phyloP scores from a whole-genome alignment of 139 green algal species.

The Coccomyxa sp. region DNA sequence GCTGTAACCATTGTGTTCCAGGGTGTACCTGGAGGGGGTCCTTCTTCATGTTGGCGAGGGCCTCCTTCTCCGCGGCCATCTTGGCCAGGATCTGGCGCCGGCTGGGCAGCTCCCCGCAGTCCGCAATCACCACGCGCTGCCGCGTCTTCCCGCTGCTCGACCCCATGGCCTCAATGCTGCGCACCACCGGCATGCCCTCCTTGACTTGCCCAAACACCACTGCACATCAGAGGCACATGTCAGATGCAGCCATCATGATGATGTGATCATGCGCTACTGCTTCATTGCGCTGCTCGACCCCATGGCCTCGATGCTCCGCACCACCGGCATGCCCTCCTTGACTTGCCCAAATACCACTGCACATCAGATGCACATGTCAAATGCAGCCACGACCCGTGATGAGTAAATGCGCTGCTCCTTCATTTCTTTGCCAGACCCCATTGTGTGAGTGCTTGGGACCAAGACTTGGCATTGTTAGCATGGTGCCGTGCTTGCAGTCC shows the following conservation, averaged over 20 bases:
- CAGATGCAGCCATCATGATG: background rate
- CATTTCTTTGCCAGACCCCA: background rate
- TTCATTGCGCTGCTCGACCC: background rate
- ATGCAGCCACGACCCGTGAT: background rate
- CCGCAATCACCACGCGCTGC: slow-evolving; percentile 44
- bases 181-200: slow-evolving; percentile 77
- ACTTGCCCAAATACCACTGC: slow-evolving; percentile 86
- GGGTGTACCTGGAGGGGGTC: slow-evolving; percentile 31
- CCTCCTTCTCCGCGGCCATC: slow-evolving; percentile 34
- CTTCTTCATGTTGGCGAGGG: slow-evolving; percentile 56
- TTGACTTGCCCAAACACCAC: slow-evolving; percentile 86
- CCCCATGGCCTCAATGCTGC: slow-evolving; percentile 67
- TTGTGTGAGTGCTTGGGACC: slow-evolving; percentile 22
- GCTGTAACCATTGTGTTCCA: no score
- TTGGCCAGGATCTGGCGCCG: slow-evolving; percentile 60
- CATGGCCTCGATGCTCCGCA: slow-evolving; percentile 16
- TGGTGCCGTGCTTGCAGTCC: background rate
- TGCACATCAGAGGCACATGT: slow-evolving; percentile 15
- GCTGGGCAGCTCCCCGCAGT: slow-evolving; percentile 69
- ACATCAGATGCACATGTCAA: background rate
- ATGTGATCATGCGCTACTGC: background rate
- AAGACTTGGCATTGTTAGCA: slow-evolving; percentile 11
- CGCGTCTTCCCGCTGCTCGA: slow-evolving; percentile 47
- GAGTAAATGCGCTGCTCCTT: no score
- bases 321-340: slow-evolving; percentile 75